Evolutionary conservation across 1,284 basidiomycete genomes (phyloP), one percentile per base, ranked within the genome.

Genomic region (Ganoderma resinaceum): DNA sequence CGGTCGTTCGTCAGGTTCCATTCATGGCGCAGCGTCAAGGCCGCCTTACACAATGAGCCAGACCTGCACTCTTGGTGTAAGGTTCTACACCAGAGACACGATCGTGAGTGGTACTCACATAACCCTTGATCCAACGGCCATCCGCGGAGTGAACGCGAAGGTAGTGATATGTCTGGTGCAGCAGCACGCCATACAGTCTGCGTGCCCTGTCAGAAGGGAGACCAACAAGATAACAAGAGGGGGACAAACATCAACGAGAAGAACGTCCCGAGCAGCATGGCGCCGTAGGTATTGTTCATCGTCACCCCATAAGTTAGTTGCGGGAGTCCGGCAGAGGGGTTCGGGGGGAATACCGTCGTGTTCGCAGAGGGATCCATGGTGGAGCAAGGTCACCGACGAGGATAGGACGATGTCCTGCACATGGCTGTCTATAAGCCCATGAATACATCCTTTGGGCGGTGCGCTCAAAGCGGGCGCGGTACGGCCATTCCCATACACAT

Each of bases 261-360:
- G 59, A 61, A 61, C 4, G 38, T 61, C n/a, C 37, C 59, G 38
- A 61, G n/a, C 59, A 65, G 37, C 31, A 58, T 18, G 5, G 68
- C 68, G 9, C 68, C 68, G 16, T 59, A 63, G 38, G 67, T 62
- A n/a, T 62, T 68, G 43, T 59, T 46, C 33, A 68, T 57, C 6
- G 63, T 43, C 26, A 23, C 11, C 20, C 57, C 52, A 16, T 31
- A 4, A 8, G 29, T 26, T 31, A 49, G 29, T 4, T 29, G 29
- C 26, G 26, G 26, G 52, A 53, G 23, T 18, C 26, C 52, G 2
- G 52, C 52, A 12, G 16, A 53, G 29, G 29, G 29, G 16, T 7
- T 53, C 29, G 26, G 7, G 29, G 26, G 1, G 16, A 16, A 18
- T 5, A 16, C 5, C 6, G 16, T 16, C 26, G 29, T 49, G n/a